Base-by-base conservation (phyloP, 2,329 filamentous ascomycete species). In the Fusarium mexicanum region DNA sequence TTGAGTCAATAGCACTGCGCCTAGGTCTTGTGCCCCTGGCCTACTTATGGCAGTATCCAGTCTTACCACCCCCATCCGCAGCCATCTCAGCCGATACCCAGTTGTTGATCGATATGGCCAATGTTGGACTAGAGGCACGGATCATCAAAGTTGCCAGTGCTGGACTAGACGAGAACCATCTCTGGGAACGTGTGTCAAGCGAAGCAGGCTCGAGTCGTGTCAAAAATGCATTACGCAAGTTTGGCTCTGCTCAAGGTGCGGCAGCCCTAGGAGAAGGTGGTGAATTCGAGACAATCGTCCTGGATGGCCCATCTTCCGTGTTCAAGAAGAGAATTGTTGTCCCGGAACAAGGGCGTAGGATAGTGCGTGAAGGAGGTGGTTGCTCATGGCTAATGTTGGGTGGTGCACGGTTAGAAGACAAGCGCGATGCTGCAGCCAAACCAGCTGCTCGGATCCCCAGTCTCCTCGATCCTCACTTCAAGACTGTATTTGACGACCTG, bases 101-200 rank as follows among this genome's bases (percentile, higher is more conserved):
- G 81, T 86, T 98, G 26, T 86, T 99, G 58, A 86, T 90, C 67
- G 95, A 98, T 81, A 98, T 99, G 94, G 89, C 88, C 10, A 87
- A 86, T 12, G 90, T 91, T 6, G 92, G 92, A 2, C 90, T 97
- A 63, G 94, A 98, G 79, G 93, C 95, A n/a, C 88, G 95, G 68
- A 94, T 99, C 79, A 91, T 99, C 84, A 99, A 98, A 84, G 94
- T 98, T 50, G 95, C 96, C 48, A 97, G 94, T 73, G 95, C 94
- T 12, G 96, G 95, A 1, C 86, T 99, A 57, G 93, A 96, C 78
- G 93, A 95, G 76, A 86, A 84, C 43, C 92, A 95, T 77, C 84
- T 99, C 31, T 98, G 95, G 93, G 88, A 90, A 74, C 91, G 95
- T 83, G 93, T 98, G 24, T 91, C 93, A 7, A 88, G 89, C 77